Base-by-base conservation (phyloP, 1,284 basidiomycete genomes). In the Leccinum huronense region DNA sequence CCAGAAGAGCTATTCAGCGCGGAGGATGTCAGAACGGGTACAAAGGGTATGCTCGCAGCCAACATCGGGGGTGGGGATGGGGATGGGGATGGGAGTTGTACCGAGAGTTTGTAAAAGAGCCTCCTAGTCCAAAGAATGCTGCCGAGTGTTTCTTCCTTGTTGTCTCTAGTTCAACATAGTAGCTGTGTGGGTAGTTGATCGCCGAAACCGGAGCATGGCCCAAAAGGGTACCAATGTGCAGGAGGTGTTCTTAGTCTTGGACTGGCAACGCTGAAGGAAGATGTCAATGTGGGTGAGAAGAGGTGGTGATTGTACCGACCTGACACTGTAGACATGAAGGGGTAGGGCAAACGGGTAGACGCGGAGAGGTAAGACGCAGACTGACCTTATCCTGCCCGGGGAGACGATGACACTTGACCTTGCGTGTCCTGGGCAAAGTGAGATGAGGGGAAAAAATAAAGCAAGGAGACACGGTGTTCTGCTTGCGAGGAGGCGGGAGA, bases 141-240 rank as follows among this genome's bases (percentile, higher is more conserved):
- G 83, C 78, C 65, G 77, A 80, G 65, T 90, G 87, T 74, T 91
- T 91, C 81, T 90, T 90, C 79, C 91, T 89, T 74, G 83, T 88
- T 3, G 90, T 92, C 27, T 88, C 89, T 75, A 91, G 89, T 72
- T 93, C 90, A 40, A 92, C 88, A 72, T 79, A 86, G 72, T 92
- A 88, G 67, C 90, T 91, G 72, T 31, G 63, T 38, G 59, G 59
- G 34, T 33, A 66, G 57, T 66, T 68, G 71, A 72, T 63, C 72
- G 69, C 67, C 69, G 66, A 66, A 64, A 63, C 69, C 10, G 16
- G 3, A 63, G 63, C 33, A 51, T 58, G 63, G 61, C 65, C 59
- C 62, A 60, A 23, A 56, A 58, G 67, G 65, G 70, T 59, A 83
- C 85, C 66, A 72, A 92, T 88, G 91, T 93, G 90, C 90, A 93